Conservation (phyloP, 106 monocot genomes). For the Alisma plantagoaquatica region DNA sequence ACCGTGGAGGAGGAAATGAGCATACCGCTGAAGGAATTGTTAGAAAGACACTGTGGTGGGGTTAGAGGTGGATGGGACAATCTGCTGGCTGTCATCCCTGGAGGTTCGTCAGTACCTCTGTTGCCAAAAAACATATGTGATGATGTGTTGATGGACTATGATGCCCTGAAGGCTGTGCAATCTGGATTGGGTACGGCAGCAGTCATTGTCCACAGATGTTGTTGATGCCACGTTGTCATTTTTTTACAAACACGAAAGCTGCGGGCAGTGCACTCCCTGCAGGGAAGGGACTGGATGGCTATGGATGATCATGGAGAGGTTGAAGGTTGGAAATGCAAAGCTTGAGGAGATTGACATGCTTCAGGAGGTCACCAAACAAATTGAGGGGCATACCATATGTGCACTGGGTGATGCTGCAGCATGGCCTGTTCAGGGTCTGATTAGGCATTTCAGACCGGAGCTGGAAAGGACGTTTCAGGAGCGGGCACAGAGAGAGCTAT, state of each 20-base stretch:
- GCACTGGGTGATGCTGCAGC: constrained; percentile 65
- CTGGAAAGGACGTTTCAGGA: constrained; percentile 30
- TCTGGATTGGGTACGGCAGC: constrained; percentile 64
- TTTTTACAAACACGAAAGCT: constrained; percentile 73
- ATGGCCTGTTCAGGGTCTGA: constrained; percentile 66
- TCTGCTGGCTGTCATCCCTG: constrained; percentile 58
- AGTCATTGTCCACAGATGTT: constrained; percentile 51
- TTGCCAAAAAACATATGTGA: constrained; percentile 62
- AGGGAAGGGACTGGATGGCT: constrained; percentile 69
- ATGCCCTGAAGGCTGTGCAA: constrained; percentile 57
- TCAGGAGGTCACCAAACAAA: constrained; percentile 57
- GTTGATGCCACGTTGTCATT: constrained; percentile 66
- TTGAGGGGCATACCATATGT: constrained; percentile 61
- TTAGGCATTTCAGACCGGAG: constrained; percentile 58
- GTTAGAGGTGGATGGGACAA: constrained; percentile 79
- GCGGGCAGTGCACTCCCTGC: constrained; percentile 73
- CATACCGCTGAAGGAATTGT: constrained; percentile 56
- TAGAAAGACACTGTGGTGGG: constrained; percentile 50
- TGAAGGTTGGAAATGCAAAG: constrained; percentile 63
- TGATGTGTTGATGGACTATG: constrained; percentile 72
- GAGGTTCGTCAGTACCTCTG: constrained; percentile 56
- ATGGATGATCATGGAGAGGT: constrained; percentile 76
- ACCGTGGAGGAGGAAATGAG: constrained; percentile 80
- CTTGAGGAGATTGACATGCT: constrained; percentile 60
- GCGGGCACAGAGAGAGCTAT: constrained; percentile 31